A percentile compares a stretch with the other conserved stretches of the same genome.
These are phyloP conservation scores for Diaporthe velutina DNA, from an alignment of 2,329 filamentous ascomycete genomes.

Conservation along the genomic window DNA sequence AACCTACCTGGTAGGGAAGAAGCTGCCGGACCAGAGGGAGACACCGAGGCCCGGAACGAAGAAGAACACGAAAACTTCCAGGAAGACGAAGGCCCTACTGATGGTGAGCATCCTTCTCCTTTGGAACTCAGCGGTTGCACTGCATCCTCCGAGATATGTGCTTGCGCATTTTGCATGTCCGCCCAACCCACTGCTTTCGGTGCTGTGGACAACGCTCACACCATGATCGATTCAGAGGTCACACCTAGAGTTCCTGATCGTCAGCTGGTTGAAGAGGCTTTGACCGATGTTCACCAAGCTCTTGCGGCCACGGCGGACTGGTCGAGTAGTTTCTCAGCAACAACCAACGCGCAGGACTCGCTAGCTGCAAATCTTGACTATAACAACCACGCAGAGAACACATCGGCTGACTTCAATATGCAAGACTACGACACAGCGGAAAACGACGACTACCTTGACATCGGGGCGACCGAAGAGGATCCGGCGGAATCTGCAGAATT, in stretches of 20 bases:
- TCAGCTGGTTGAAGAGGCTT: background rate
- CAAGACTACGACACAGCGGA: slow-evolving; percentile 35
- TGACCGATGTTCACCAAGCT: background rate
- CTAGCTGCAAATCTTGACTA: background rate
- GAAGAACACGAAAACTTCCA: slow-evolving; percentile 1
- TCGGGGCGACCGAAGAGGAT: slow-evolving; percentile 19
- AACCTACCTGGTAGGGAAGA: background rate
- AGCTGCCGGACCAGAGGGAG: background rate
- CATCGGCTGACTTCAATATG: slow-evolving; percentile 26
- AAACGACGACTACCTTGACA: slow-evolving; percentile 40
- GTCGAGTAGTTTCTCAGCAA: background rate
- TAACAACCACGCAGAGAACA: background rate
- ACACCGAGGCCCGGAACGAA: slow-evolving; percentile 20
- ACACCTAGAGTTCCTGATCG: background rate
- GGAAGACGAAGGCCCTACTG: slow-evolving; percentile 26
- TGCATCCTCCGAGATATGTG: slow-evolving; percentile 20
- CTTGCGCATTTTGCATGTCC: slow-evolving; percentile 33
- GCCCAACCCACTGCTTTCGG: background rate
- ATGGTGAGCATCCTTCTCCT: slow-evolving; percentile 36
- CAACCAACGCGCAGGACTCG: background rate
- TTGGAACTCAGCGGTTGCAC: slow-evolving; percentile 14
- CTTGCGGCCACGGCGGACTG: background rate
- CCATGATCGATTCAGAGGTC: background rate
- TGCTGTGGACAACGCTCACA: background rate
- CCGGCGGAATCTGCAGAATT: slow-evolving; percentile 13